A percentile compares a stretch with the other conserved stretches of the same genome.
Evolutionary conservation across 2,329 filamentous ascomycete genomes (phyloP).

Genomic region (Pseudogymnoascus sp.): DNA sequence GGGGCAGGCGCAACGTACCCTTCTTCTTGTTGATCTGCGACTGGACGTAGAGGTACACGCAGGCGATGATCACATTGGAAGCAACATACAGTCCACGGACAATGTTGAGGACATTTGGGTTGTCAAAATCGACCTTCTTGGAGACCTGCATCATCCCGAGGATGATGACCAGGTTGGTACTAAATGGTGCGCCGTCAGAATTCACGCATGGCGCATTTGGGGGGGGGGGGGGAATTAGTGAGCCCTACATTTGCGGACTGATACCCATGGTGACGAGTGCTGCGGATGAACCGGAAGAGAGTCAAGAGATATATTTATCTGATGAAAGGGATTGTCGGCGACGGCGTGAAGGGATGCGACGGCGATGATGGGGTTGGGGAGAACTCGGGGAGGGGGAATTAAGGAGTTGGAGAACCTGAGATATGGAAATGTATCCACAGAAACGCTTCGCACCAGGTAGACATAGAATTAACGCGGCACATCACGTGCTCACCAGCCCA

Average conservation of each 20-base stretch:
- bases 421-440: constrained; percentile 7
- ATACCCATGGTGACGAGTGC: constrained; percentile 2
- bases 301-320: constrained; percentile 5
- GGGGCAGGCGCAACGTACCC: constrained; percentile 48
- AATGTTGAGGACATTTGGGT: constrained; percentile 60
- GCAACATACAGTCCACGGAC: constrained; percentile 57
- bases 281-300: background rate
- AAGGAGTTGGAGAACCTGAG: background rate
- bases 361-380: background rate
- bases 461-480: constrained; percentile 1
- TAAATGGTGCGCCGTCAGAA: constrained; percentile 32
- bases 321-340: background rate
- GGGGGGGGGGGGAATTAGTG: background rate
- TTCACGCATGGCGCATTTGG: background rate
- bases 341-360: background rate
- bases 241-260: background rate
- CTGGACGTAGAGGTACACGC: constrained; percentile 80
- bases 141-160: constrained; percentile 97
- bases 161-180: constrained; percentile 89
- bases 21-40: constrained; percentile 89
- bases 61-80: constrained; percentile 74
- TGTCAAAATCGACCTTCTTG: constrained; percentile 91
- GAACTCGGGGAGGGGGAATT: background rate
- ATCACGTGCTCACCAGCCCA: background rate
- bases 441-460: constrained; percentile 7